Evolutionary conservation across 768 basidiomycete species (phyloP), one percentile per base, ranked within the genome.

Genomic region (Podaxis mareebaensis): DNA sequence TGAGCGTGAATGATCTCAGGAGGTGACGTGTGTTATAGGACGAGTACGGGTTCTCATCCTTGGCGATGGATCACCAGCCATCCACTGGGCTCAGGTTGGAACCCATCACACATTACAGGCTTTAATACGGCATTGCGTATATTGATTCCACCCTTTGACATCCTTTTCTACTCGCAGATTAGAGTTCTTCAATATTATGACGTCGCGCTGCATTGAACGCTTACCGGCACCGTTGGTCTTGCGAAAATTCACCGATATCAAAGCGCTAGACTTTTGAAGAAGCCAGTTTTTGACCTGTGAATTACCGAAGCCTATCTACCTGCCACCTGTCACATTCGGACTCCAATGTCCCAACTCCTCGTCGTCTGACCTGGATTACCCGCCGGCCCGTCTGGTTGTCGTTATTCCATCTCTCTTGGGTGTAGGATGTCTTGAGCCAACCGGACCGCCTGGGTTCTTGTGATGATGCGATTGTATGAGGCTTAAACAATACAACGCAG

Each of bases 161-260:
- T 17, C 44, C 20, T 20, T 46, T 20, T 20, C 44, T n/a, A 46
- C 8, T 46, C 1, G 20, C n/a, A 30, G 17, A 11, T 17, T 58
- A 58, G 58, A 63, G 26, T 13, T 63, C 44, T 44, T 33, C 20
- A 46, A 20, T 46, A 46, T n/a, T 46, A 46, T 17, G 20, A 20
- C 44, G 10, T 46, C 20, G 1, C 4, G 3, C 44, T 46, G n/a
- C 44, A 20, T 20, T 10, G 30, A 30, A 24, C 11, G 8, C 24
- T 12, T 20, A 38, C 3, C n/a, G 15, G 20, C 1, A 12, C 22
- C 13, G 3, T n/a, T 22, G 24, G 24, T 11, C 24, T 24, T n/a
- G 39, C 54, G 54, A 56, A 40, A 56, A 39, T 22, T 56, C 54
- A 56, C 54, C 54, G 54, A 40, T 20, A 38, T 56, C 54, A 55